phyloP scores from a whole-genome alignment of 208 protist species.

The Leishmania arabica region DNA sequence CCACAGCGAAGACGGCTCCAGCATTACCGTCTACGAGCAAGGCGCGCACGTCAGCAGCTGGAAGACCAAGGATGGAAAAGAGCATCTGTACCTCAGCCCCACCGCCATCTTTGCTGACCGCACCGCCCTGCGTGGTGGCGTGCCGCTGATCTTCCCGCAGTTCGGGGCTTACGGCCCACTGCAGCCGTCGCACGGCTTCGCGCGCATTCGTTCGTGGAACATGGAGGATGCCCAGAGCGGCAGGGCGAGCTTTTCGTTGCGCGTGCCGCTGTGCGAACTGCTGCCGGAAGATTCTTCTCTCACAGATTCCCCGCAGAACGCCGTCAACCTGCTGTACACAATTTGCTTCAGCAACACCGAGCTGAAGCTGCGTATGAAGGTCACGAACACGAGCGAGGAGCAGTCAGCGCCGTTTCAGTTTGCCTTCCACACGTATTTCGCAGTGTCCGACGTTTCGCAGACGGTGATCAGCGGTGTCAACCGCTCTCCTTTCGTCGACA shows the following conservation, averaged over 20 bases:
- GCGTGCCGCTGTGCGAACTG: constrained; percentile 31
- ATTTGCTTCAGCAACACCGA: constrained; percentile 68
- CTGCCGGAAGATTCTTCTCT: constrained; percentile 24
- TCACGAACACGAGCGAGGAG: constrained; percentile 58
- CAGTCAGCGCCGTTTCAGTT: constrained; percentile 60
- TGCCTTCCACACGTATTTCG: constrained; percentile 91
- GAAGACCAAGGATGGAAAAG: constrained; percentile 53
- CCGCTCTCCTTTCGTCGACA: constrained; percentile 69
- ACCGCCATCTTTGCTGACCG: constrained; percentile 70
- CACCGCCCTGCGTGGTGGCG: constrained; percentile 83
- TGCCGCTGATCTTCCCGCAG: constrained; percentile 91
- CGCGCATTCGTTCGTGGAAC: constrained; percentile 53
- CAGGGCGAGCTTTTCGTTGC: constrained; percentile 39
- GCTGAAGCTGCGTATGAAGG: constrained; percentile 64
- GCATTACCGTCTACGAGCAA: constrained; percentile 79
- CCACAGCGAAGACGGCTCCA: constrained; percentile 65
- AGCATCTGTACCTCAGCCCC: constrained; percentile 83
- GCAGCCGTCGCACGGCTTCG: constrained; percentile 78
- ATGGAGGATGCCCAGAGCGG: constrained; percentile 39
- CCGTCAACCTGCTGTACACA: constrained; percentile 52
- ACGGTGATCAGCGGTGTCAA: constrained; percentile 76
- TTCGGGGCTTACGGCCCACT: constrained; percentile 75
- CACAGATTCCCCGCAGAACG: constrained; percentile 32
- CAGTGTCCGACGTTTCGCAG: constrained; percentile 49
- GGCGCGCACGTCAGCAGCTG: constrained; percentile 90